Evolutionary conservation across 345 rosid genomes (phyloP), one percentile per base, ranked within the genome.

Genomic region (Nasturtium officinale): DNA sequence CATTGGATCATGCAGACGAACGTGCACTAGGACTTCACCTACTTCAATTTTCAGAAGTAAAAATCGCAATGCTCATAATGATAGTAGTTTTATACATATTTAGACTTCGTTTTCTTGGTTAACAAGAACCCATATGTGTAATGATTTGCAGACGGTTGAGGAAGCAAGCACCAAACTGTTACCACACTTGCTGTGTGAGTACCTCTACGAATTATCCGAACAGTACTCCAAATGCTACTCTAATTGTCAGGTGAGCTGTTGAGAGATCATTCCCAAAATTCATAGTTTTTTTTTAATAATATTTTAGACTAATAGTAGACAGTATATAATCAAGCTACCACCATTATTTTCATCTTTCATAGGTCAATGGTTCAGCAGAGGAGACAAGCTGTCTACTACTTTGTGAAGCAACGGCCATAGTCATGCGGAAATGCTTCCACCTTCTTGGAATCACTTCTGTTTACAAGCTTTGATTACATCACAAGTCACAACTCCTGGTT

Each of bases 321-420:
- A 18, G 5, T 63, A n/a, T 18, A 15, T 28, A 10, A 28, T 23
- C 13, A 45, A 61, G 30, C 10, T 0, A 12, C 17, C 6, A 18
- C 11, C 30, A 37, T 37, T 38, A 3, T 12, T 11, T 59, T 23
- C 60, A 59, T 20, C 17, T 12, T 20, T 47, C 9, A 40, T 86
- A 91, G 94, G 97, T 91, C 52, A 80, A 84, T n/a, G 92, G 90
- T 15, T 83, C 88, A n/a, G 81, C 83, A 0, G 84, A 85, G 79
- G 94, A 92, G 79, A 83, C 89, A 20, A 86, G 92, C 51, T 78
- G 96, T 57, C 83, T 91, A 32, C 61, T 91, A 54, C 77, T 89
- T 7, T 89, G 96, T 18, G 92, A 89, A 83, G 96, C 96, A 67
- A 84, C 94, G 0, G 94, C 96, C 0, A 76, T 80, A 47, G 94